Conservation (phyloP, 1,284 basidiomycete genomes). For the Ustilago trichophora region DNA sequence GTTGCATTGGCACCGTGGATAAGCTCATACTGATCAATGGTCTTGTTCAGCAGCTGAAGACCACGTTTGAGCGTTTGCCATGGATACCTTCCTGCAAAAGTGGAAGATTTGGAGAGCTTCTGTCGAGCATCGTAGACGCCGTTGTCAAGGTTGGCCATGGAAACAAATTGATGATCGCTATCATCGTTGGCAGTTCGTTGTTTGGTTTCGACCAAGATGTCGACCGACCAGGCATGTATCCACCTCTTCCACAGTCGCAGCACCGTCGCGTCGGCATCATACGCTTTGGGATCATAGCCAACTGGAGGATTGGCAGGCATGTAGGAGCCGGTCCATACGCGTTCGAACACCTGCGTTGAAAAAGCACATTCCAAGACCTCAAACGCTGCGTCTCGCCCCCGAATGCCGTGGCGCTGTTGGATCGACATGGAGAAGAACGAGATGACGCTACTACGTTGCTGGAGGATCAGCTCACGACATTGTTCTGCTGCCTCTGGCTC, state of each 20-base stretch:
- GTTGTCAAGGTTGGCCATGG: too few species aligned
- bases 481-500: background rate
- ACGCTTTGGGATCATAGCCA: background rate
- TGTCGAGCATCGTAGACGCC: too few species aligned
- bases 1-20: background rate
- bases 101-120: too few species aligned
- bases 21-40: conserved; percentile 15
- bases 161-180: too few species aligned
- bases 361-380: conserved; percentile 18
- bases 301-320: conserved; percentile 2
- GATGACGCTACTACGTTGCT: conserved; percentile 27
- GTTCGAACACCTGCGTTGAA: conserved; percentile 1
- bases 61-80: conserved; percentile 36
- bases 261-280: conserved; percentile 1
- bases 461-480: conserved; percentile 10
- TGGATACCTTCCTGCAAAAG: conserved; percentile 11
- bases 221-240: conserved; percentile 22
- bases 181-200: too few species aligned
- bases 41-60: conserved; percentile 10
- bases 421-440: conserved; percentile 21
- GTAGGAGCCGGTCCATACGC: conserved; percentile 8
- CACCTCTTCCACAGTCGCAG: conserved; percentile 38
- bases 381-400: conserved; percentile 6
- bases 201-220: conserved; percentile 2
- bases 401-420: background rate